These are phyloP conservation scores for Chiua virens DNA, from an alignment of 768 basidiomycete species.

Conservation along the genomic window DNA sequence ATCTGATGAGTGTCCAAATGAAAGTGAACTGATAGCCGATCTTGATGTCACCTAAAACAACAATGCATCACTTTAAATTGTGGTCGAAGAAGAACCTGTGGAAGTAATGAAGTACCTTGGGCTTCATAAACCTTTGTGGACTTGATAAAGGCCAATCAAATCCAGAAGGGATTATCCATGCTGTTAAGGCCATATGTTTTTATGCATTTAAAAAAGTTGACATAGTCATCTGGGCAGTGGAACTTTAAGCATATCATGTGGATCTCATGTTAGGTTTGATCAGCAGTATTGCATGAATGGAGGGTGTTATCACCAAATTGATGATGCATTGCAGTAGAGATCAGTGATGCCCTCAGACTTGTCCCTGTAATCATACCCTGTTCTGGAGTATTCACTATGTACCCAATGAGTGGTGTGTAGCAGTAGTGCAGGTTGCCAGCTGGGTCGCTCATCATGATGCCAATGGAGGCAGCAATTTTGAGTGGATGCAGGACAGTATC, in stretches of 20 bases:
- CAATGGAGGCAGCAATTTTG: neutral
- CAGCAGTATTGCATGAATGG: neutral
- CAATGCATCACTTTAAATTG: neutral
- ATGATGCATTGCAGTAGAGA: neutral
- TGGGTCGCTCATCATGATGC: neutral
- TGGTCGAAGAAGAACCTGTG: neutral
- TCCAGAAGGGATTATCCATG: neutral
- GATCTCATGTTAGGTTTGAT: neutral
- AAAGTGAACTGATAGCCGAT: conserved; percentile 37
- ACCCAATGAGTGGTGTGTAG: neutral
- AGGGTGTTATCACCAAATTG: neutral
- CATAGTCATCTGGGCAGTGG: neutral
- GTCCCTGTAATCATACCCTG: too few species aligned
- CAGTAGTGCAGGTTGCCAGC: neutral
- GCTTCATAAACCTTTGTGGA: neutral
- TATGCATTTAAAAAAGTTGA: neutral
- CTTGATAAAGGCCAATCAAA: neutral
- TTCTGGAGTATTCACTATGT: neutral
- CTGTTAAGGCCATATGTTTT: neutral
- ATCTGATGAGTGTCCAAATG: conserved; percentile 36
- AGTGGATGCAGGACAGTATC: neutral
- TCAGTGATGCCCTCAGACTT: neutral
- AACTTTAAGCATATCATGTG: neutral
- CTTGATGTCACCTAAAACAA: conserved; percentile 18
- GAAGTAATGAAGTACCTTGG: neutral